Conservation (phyloP, 2,329 filamentous ascomycete species). For the Sordariomycetes sp. region DNA sequence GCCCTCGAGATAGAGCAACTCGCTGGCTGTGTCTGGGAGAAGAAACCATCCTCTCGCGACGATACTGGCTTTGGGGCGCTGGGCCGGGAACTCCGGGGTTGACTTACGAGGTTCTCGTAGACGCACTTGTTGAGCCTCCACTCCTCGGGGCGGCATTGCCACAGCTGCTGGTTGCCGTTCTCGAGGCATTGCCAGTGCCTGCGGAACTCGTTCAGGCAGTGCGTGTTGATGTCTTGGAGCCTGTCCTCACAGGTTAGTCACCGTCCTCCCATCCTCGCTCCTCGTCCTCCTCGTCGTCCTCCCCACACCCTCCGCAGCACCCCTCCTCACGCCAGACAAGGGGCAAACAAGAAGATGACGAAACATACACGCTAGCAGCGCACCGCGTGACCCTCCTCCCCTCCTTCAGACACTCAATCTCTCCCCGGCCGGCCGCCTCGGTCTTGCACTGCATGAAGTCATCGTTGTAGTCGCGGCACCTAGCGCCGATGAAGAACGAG, state of each 20-base stretch:
- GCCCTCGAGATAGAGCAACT: too few relatives aligned
- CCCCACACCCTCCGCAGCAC: not conserved
- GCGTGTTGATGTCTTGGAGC: conserved; percentile 89
- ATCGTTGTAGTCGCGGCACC: conserved; percentile 92
- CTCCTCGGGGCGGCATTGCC: conserved; percentile 84
- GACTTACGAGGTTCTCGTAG: conserved; percentile 81
- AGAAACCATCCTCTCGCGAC: not conserved
- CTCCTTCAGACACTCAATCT: conserved; percentile 92
- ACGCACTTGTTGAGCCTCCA: conserved; percentile 90
- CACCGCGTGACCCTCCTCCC: conserved; percentile 93
- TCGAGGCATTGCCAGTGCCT: conserved; percentile 93
- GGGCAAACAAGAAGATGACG: not conserved
- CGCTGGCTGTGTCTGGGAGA: too few relatives aligned
- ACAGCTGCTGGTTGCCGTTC: conserved; percentile 94
- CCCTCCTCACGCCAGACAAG: not conserved
- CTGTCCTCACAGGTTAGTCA: conserved; percentile 28
- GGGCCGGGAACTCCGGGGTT: not conserved
- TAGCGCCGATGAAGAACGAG: conserved; percentile 91
- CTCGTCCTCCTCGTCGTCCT: not conserved
- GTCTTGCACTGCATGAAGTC: conserved; percentile 99
- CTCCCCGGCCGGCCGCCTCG: conserved; percentile 79
- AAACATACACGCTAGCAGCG: conserved; percentile 82
- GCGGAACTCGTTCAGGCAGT: conserved; percentile 84
- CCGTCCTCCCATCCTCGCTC: not conserved
- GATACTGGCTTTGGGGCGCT: not conserved